Evolutionary conservation across 192 early-diverging fungal genomes (phyloP).

Genomic region (Funneliformis geosporum): DNA sequence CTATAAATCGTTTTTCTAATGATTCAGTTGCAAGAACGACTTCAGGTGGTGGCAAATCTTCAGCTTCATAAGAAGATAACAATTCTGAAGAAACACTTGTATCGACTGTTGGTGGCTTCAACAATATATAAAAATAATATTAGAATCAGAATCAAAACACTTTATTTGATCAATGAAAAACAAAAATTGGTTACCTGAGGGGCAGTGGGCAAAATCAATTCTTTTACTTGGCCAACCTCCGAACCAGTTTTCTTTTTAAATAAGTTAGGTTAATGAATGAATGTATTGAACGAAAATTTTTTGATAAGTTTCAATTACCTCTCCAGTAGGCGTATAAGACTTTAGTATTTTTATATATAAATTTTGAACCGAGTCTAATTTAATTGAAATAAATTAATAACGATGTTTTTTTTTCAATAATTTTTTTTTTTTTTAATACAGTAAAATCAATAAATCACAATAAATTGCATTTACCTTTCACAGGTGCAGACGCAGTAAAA

Average conservation of each 20-base stretch:
- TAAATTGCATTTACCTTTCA: background rate
- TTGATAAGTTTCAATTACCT: background rate
- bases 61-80: background rate
- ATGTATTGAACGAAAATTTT: background rate
- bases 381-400: too few relatives aligned
- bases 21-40: background rate
- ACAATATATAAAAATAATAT: background rate
- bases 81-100: background rate
- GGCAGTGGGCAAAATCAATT: background rate
- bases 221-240: background rate
- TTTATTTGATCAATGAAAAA: background rate
- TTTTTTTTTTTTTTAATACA: too few relatives aligned
- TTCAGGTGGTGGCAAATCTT: background rate
- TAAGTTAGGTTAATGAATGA: background rate
- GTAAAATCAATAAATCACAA: too few relatives aligned
- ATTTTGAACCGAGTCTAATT: background rate
- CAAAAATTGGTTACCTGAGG: background rate
- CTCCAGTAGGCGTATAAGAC: background rate
- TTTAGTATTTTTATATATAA: background rate
- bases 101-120: background rate
- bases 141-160: background rate
- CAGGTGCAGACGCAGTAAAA: background rate
- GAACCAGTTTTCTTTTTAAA: background rate
- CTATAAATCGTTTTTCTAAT: background rate
- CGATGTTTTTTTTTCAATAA: too few relatives aligned